Evolutionary conservation across 169 alveolate genomes (phyloP), one percentile per base, ranked within the genome.

Genomic region (Eimeria falciformis): DNA sequence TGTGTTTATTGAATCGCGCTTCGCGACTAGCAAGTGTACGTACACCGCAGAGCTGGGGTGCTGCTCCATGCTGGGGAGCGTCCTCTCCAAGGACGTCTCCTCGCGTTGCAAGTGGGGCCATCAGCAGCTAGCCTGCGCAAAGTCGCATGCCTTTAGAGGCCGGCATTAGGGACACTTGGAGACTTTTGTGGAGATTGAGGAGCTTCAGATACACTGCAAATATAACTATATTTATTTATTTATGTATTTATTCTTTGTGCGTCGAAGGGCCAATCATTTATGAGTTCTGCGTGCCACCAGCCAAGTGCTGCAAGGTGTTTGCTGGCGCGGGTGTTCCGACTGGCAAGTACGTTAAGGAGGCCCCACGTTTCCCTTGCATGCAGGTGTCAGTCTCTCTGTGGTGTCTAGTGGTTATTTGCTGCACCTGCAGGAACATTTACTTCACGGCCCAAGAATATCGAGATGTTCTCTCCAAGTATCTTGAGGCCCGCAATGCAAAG

Each of bases 221-320:
- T 33, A 33, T 33, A 33, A 33, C 0, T 33, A 33, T 33, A 33
- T 33, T 0, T 33, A 33, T 33, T 1, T 33, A 33, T 33, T 1
- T 33, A n/a, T n/a, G n/a, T n/a, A n/a, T 33, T 33, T 33, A 1
- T 33, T 33, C 40, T 0, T 33, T 3, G 45, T 46, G 55, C 47
- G 21, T 46, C 65, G 3, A 50, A 85, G 91, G 91, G 29, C 84
- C 91, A 12, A 37, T 85, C 27, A 73, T 85, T 23, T 47, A 66
- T 29, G 91, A 85, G 29, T 85, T 85, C 43, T 85, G 91, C 56
- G 50, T 43, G 27, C 91, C 91, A 0, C 84, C 91, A 0, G 71
- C 78, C 29, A 65, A 68, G 56, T 71, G 77, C 73, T 23, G 58
- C 56, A 68, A 47, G 25, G 40, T 85, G 6, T 85, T 85, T 66